Evolutionary conservation across 2,329 filamentous ascomycete species (phyloP), one percentile per base, ranked within the genome.

Genomic region (Metarhizium humberi): DNA sequence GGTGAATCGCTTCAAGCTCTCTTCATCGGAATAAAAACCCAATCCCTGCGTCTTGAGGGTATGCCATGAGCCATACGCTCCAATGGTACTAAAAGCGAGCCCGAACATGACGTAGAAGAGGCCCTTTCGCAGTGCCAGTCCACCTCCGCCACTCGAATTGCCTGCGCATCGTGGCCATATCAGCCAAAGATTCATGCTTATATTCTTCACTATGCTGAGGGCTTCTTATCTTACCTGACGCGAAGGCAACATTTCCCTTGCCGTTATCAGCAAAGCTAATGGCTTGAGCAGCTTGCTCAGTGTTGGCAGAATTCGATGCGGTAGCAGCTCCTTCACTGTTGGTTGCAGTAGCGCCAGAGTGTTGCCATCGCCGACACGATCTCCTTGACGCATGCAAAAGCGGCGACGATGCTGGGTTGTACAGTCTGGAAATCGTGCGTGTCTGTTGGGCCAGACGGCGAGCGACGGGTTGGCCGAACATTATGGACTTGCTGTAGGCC

Each of bases 1-100:
- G 4, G 71, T 70, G 75, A 83, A 96, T 60, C 87, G 75, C 4
- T 70, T 68, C 58, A 94, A 79, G 25, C 87, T 88, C 62, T 95
- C 88, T 64, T 81, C 83, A 71, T 95, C 88, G 34, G 60, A 73
- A 64, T 70, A 69, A 61, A 73, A 73, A 50, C 70, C 69, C 62
- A 73, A 60, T 49, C 71, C 70, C 54, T 64, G 65, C 50, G 61
- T 60, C 40, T 64, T 65, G 63, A 73, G 63, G 29, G 62, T 62
- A 55, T 71, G 66, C 69, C 69, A 73, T n/a, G 67, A 69, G 40
- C 60, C 64, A 36, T 62, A 64, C 16, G 69, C 70, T 48, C 71
- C 71, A 4, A 65, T 56, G 10, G 62, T 59, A 57, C 62, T 60
- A 52, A 66, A 72, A 13, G 63, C 61, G 48, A 69, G 34, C 16